Conservation (phyloP, 306 rosid genomes). For the Fagus sylvatica region DNA sequence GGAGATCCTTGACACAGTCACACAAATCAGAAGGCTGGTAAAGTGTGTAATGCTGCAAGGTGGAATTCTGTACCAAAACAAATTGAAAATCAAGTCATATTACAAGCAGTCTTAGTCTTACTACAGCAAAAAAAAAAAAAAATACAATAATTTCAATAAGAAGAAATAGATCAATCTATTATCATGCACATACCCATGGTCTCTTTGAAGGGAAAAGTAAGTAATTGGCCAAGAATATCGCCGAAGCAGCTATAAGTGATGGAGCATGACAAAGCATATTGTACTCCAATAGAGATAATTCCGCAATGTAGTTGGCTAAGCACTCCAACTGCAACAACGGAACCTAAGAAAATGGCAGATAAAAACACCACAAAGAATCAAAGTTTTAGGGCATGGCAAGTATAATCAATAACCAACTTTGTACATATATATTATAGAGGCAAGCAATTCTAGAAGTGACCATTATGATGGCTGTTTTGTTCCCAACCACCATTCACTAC, state of each 20-base stretch:
- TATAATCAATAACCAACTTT: neutral
- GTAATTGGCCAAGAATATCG: conserved; percentile 80
- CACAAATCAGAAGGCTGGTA: conserved; percentile 46
- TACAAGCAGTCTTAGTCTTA: neutral
- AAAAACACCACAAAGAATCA: neutral
- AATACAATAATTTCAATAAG: neutral
- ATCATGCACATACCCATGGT: conserved; percentile 74
- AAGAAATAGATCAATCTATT: neutral
- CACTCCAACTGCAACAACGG: conserved; percentile 84
- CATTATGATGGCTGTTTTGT: neutral
- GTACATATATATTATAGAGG: neutral
- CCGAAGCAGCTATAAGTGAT: conserved; percentile 79
- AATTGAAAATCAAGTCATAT: conserved; percentile 4
- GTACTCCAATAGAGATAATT: conserved; percentile 84
- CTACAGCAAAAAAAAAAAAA: neutral
- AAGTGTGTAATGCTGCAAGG: conserved; percentile 58
- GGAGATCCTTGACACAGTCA: conserved; percentile 45
- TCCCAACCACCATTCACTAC: too few species aligned
- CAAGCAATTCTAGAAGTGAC: neutral
- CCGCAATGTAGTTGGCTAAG: conserved; percentile 82
- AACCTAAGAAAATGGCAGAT: conserved; percentile 25
- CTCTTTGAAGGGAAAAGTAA: conserved; percentile 60
- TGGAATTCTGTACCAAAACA: conserved; percentile 41
- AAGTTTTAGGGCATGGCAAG: neutral
- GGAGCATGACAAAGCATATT: conserved; percentile 83